Base-by-base conservation (phyloP, 2,329 filamentous ascomycete genomes). In the Fusarium algeriense region DNA sequence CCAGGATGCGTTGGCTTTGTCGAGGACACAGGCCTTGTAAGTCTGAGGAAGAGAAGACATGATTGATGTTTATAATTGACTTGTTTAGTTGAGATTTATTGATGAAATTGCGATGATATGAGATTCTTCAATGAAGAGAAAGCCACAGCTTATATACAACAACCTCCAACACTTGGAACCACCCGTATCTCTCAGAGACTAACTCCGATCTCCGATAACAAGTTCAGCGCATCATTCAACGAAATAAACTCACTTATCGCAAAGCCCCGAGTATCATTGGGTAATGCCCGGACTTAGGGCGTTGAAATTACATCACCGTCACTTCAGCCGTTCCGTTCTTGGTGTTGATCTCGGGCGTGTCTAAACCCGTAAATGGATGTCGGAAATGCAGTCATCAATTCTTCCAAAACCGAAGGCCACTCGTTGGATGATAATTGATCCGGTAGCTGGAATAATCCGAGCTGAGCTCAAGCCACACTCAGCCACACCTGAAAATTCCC, bases 11-110 rank as follows among this genome's bases (percentile, higher is more conserved):
- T 85, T 84, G 30, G 81, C 78, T 62, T 85, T 83, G 60, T 87
- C 85, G 72, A 93, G 82, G 61, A 91, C 84, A 52, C 89, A 90
- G 7, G 89, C 90, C 78, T 90, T 91, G 85, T 87, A 93, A 13
- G 89, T 90, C 73, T 89, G 87, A 11, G 92, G 92, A 13, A 91
- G 83, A 48, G 81, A 76, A 70, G 77, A 23, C 75, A 80, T 79
- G 57, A 44, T 74, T 48, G 20, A 14, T 53, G 26, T 12, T 12
- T 32, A 20, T 30, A 7, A 15, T 49, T 49, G 32, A 17, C 17
- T 34, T 34, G 41, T 48, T 50, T 40, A 1, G 30, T 20, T 28
- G 14, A 13, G 34, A 17, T 19, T 32, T 49, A 6, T 53, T 53
- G 17, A 15, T n/a, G 26, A 48, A 28, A 44, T 17, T 28, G 28